These are phyloP conservation scores for Lentithecium fluviatile DNA, from an alignment of 495 filamentous ascomycete genomes.

Conservation along the genomic window DNA sequence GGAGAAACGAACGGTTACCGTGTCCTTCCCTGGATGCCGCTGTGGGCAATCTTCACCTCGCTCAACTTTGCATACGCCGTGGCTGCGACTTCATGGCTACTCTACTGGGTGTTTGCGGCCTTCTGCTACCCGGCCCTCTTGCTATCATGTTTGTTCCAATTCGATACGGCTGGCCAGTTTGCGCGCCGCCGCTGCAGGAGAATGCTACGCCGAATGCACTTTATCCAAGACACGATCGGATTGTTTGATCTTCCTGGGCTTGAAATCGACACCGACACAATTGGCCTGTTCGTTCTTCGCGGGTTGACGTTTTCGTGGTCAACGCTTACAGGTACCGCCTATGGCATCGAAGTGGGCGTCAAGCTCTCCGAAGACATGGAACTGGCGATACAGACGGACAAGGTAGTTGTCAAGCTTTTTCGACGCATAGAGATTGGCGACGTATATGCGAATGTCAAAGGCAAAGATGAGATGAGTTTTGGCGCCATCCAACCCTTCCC, in stretches of 20 bases:
- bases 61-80: conserved; percentile 44
- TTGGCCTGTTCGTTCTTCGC: conserved; percentile 43
- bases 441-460: conserved; percentile 45
- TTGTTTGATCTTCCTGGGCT: conserved; percentile 46
- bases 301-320: conserved; percentile 43
- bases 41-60: conserved; percentile 43
- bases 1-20: conserved; percentile 36
- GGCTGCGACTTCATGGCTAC: conserved; percentile 45
- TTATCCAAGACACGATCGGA: conserved; percentile 45
- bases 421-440: conserved; percentile 41
- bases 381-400: conserved; percentile 41
- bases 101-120: conserved; percentile 40
- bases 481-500: conserved; percentile 23
- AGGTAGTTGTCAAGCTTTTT: conserved; percentile 41
- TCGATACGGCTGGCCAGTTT: conserved; percentile 31
- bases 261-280: conserved; percentile 45
- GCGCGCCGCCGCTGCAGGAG: conserved; percentile 33
- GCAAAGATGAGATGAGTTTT: conserved; percentile 45
- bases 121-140: conserved; percentile 38
- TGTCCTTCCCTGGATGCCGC: conserved; percentile 39
- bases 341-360: conserved; percentile 46
- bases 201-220: conserved; percentile 40
- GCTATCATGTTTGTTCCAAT: conserved; percentile 42
- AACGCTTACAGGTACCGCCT: conserved; percentile 38
- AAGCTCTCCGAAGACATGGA: conserved; percentile 45